These are phyloP conservation scores for Malus sylvestris DNA, from an alignment of 306 rosid genomes.

Conservation along the genomic window DNA sequence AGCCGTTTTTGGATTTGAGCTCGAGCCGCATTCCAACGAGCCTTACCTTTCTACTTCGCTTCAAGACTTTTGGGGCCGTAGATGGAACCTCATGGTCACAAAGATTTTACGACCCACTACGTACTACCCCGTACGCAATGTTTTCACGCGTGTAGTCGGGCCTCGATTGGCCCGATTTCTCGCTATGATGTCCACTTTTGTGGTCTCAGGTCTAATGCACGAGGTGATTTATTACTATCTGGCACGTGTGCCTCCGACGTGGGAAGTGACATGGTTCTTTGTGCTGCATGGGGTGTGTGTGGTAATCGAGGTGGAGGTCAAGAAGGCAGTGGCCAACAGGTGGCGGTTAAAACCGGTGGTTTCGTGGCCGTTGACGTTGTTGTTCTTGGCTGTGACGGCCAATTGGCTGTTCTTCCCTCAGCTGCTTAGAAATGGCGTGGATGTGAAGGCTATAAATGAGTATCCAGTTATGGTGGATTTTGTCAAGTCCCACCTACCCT, in stretches of 20 bases:
- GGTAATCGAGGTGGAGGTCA: slow-evolving; percentile 42
- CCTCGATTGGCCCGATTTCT: not conserved
- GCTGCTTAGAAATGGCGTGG: slow-evolving; percentile 46
- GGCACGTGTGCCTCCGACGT: slow-evolving; percentile 57
- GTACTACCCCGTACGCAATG: slow-evolving; percentile 26
- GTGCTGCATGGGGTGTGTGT: slow-evolving; percentile 46
- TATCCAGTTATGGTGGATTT: slow-evolving; percentile 20
- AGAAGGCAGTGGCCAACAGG: slow-evolving; percentile 22
- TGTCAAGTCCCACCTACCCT: not conserved
- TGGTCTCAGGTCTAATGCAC: slow-evolving; percentile 61
- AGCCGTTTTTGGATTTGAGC: slow-evolving; percentile 29
- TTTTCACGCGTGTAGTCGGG: not conserved
- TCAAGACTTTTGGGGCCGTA: slow-evolving; percentile 79
- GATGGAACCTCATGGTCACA: slow-evolving; percentile 79
- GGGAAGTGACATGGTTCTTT: slow-evolving; percentile 76
- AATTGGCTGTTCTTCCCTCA: slow-evolving; percentile 67
- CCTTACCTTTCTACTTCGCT: slow-evolving; percentile 60
- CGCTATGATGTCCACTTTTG: slow-evolving; percentile 34
- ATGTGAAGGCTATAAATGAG: slow-evolving; percentile 30
- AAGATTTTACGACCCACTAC: slow-evolving; percentile 43
- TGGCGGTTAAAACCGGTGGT: slow-evolving; percentile 32
- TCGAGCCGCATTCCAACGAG: slow-evolving; percentile 60
- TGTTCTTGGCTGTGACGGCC: slow-evolving; percentile 33
- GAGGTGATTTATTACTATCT: slow-evolving; percentile 55
- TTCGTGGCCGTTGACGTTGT: slow-evolving; percentile 35